Evolutionary conservation across 768 basidiomycete species (phyloP).

Genomic region (Lactarius evosmus): DNA sequence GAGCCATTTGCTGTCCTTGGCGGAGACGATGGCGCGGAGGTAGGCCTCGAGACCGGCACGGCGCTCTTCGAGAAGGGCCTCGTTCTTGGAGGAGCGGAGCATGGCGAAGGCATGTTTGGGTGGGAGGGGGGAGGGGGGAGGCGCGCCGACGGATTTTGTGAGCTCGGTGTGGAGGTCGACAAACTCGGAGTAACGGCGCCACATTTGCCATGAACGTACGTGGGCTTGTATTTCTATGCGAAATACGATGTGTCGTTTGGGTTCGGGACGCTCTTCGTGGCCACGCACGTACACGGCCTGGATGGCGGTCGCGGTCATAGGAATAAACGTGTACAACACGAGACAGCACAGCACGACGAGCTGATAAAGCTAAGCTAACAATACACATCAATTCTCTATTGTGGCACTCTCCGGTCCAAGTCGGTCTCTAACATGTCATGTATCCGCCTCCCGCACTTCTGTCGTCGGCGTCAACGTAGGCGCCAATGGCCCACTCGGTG

Average conservation of each 20-base stretch:
- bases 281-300: constrained; percentile 70
- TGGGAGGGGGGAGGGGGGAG: constrained; percentile 78
- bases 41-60: constrained; percentile 75
- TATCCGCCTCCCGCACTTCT: constrained; percentile 2
- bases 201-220: constrained; percentile 91
- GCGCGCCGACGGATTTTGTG: constrained; percentile 69
- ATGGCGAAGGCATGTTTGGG: constrained; percentile 78
- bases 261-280: constrained; percentile 62
- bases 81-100: constrained; percentile 54
- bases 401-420: not conserved
- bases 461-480: not conserved
- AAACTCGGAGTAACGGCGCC: constrained; percentile 94
- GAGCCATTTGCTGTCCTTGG: constrained; percentile 82
- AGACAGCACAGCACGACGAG: not conserved
- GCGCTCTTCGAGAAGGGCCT: constrained; percentile 72
- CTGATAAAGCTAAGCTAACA: constrained; percentile 17
- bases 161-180: constrained; percentile 81
- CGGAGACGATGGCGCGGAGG: constrained; percentile 78
- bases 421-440: constrained; percentile 12
- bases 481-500: constrained; percentile 12
- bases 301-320: constrained; percentile 60
- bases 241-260: constrained; percentile 81
- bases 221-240: constrained; percentile 82
- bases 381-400: constrained; percentile 17
- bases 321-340: not conserved